Evolutionary conservation across 441 rosid species (phyloP).

Genomic region (Gossypium laxum): DNA sequence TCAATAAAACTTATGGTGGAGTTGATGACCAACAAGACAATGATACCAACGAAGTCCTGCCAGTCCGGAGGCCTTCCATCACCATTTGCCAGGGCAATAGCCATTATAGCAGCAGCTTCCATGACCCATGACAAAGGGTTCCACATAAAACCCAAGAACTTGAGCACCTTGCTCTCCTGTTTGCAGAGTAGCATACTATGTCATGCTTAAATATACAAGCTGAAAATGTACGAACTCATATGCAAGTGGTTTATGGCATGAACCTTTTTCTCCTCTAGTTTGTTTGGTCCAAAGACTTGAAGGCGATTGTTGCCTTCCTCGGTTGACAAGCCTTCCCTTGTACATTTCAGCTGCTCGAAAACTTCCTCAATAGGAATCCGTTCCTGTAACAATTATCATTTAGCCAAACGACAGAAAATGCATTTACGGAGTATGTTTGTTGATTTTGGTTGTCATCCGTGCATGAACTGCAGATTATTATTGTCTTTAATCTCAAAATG

Average conservation of each 20-base stretch:
- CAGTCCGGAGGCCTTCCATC: conserved; percentile 74
- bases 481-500: background rate
- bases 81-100: conserved; percentile 72
- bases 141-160: conserved; percentile 93
- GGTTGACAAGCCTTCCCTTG: conserved; percentile 53
- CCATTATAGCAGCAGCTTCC: conserved; percentile 90
- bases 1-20: conserved; percentile 86
- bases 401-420: background rate
- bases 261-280: conserved; percentile 80
- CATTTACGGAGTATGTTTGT: background rate
- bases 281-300: conserved; percentile 73
- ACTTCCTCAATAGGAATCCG: conserved; percentile 81
- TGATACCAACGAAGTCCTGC: conserved; percentile 82
- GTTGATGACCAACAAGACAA: conserved; percentile 59
- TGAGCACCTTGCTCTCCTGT: conserved; percentile 69
- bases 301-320: conserved; percentile 71
- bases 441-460: background rate
- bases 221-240: background rate
- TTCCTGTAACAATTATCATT: conserved; percentile 32
- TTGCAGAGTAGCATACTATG: conserved; percentile 1
- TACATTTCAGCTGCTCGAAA: conserved; percentile 71
- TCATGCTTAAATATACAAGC: background rate
- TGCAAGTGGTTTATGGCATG: background rate
- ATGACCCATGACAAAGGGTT: conserved; percentile 94
- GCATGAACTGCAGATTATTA: background rate